Base-by-base conservation (phyloP, 2,329 filamentous ascomycete species). In the Aspergillus niger region DNA sequence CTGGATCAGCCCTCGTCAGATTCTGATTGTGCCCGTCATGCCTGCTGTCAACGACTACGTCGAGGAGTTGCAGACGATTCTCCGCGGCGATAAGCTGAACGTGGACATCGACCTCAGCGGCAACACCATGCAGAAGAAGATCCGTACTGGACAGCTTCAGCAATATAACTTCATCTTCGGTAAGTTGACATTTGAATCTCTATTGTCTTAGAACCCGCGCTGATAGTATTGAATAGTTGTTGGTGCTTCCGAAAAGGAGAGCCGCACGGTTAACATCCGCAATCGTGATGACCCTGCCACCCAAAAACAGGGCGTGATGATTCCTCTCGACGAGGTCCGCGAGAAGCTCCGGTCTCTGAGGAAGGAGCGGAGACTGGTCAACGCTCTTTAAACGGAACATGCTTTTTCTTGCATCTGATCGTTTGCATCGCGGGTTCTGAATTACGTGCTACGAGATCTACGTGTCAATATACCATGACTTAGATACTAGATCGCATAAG, bases 251-350 rank as follows among this genome's bases (percentile, higher is more conserved):
- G 86, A 89, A 76, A 83, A 81, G 73, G 82, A 87, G 64, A 77
- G 77, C 20, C 79, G 83, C 60, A 81, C 82, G 3, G 85, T 88
- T 63, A 89, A 89, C 71, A 86, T 88, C 67, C 80, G 86, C 44
- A 88, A 88, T 73, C 79, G 86, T 55, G 86, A 89, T 68, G 84
- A 88, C 66, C 84, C 83, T 17, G 79, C 80, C 44, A 86, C 84
- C 8, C 86, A 89, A 74, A 82, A 85, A 65, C 81, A 85, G 77
- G 86, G 86, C 28, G 81, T 86, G 65, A 79, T 88, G 70, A 76
- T 89, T 36, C 84, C 85, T 11, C 76, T 89, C 3, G 83, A 87
- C 47, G 84, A 85, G 69, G 85, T 82, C 15, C 77, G 88, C 20
- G 72, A 76, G 68, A 85, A 85, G 76, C 74, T 89, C 56, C 69